Evolutionary conservation across 2,329 filamentous ascomycete genomes (phyloP).

Genomic region (Clarireedia sp.): DNA sequence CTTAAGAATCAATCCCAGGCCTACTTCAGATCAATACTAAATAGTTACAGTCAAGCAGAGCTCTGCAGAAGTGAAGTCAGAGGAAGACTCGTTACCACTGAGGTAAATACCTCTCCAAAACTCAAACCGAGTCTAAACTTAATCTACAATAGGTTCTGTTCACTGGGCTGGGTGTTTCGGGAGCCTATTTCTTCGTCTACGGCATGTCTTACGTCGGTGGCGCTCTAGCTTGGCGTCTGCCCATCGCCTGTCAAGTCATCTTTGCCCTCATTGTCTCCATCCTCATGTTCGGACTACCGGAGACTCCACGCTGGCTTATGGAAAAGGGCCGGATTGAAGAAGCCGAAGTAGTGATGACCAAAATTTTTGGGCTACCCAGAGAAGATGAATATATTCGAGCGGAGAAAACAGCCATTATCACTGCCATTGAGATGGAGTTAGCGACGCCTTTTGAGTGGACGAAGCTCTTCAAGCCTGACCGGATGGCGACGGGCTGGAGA

Average conservation of each 20-base stretch:
- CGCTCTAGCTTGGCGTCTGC: conserved; percentile 36
- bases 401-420: conserved; percentile 28
- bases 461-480: conserved; percentile 14
- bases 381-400: conserved; percentile 21
- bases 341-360: conserved; percentile 24
- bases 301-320: conserved; percentile 33
- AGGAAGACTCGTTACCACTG: not conserved
- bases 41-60: not conserved
- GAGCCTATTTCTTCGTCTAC: conserved; percentile 37
- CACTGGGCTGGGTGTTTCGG: conserved; percentile 38
- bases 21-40: not conserved
- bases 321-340: conserved; percentile 29
- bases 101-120: not conserved
- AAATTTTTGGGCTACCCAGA: conserved; percentile 16
- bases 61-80: not conserved
- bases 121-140: no score
- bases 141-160: conserved; percentile 13
- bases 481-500: conserved; percentile 17
- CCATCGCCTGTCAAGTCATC: conserved; percentile 35
- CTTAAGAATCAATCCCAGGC: not conserved
- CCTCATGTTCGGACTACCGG: conserved; percentile 31
- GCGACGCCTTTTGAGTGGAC: conserved; percentile 21
- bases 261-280: conserved; percentile 33
- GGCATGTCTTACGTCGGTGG: conserved; percentile 31
- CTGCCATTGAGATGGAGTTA: conserved; percentile 25